Conservation (phyloP, 305 asterid species). For the Petunia hybrid region DNA sequence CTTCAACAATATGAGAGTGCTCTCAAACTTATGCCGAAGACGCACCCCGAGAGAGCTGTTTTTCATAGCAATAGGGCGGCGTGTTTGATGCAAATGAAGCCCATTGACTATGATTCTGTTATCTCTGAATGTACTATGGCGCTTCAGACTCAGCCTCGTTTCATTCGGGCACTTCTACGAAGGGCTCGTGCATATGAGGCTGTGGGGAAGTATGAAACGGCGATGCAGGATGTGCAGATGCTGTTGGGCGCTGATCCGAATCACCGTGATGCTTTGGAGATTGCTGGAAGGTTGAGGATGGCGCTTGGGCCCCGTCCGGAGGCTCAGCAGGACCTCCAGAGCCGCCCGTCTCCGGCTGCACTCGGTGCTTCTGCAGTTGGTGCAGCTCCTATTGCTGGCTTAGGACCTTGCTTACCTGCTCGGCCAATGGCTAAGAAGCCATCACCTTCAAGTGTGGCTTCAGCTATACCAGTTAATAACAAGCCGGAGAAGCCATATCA, state of each 20-base stretch:
- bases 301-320: slow-evolving; percentile 75
- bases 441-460: slow-evolving; percentile 38
- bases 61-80: slow-evolving; percentile 97
- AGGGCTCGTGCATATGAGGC: slow-evolving; percentile 95
- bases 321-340: slow-evolving; percentile 91
- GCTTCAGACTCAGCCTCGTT: slow-evolving; percentile 80
- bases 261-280: slow-evolving; percentile 75
- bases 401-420: slow-evolving; percentile 93
- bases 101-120: slow-evolving; percentile 79
- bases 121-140: slow-evolving; percentile 80
- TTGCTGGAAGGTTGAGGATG: slow-evolving; percentile 71
- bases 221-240: slow-evolving; percentile 79
- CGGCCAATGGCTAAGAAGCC: slow-evolving; percentile 78
- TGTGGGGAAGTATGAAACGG: slow-evolving; percentile 76
- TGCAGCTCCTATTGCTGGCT: slow-evolving; percentile 91
- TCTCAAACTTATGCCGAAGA: slow-evolving; percentile 78
- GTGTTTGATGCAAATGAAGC: slow-evolving; percentile 97
- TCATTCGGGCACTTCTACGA: slow-evolving; percentile 72
- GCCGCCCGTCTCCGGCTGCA: slow-evolving; percentile 99
- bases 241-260: slow-evolving; percentile 70
- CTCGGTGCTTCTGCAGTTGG: slow-evolving; percentile 98
- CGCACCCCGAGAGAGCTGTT: slow-evolving; percentile 87
- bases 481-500: slow-evolving; percentile 67
- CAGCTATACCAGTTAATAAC: slow-evolving; percentile 46
- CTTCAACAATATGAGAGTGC: slow-evolving; percentile 83